Base-by-base conservation (phyloP, 1,284 basidiomycete species). In the Uromyces viciae-fabae region DNA sequence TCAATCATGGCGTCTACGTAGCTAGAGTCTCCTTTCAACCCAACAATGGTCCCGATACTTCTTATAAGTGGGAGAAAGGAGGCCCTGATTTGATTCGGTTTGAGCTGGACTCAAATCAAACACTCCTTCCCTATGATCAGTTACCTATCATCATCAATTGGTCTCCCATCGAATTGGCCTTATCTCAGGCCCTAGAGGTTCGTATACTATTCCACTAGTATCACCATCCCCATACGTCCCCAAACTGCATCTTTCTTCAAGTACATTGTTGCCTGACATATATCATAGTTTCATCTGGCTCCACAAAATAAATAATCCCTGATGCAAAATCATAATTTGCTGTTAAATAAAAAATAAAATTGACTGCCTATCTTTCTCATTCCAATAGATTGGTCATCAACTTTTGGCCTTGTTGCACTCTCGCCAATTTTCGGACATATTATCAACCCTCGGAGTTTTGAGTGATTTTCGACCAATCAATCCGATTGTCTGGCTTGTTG, bases 401-500 rank as follows among this genome's bases (percentile, higher is more conserved):
- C 69, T 80, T 19, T 64, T 80, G 42, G 78, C 78, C 22, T 54
- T 80, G 52, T 49, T 80, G 46, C 78, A 80, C 43, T 73, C 56
- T 8, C 68, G 69, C 14, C 78, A 73, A 43, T 80, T 80, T 33
- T 42, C 15, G 15, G 56, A 80, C 19, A 31, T 80, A 22, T 40
- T 80, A 40, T 56, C 66, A 11, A 71, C 71, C 3, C 1, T 28
- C n/a, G 43, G 33, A 25, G n/a, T 15, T 11, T 62, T 38, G 0
- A 15, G 54, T 17, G 54, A 73, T 15, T 80, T 80, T 46, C 56
- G 40, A 60, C 52, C 78, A 15, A 80, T 73, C 43, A 56, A 72
- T 52, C 78, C 78, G 4, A 80, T 80, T 19, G 58, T 80, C n/a
- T 80, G 78, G 78, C 46, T 80, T 0, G 78, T 80, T n/a, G 78